phyloP scores from a whole-genome alignment of 2,329 filamentous ascomycete genomes.

The Ilyonectria robusta region DNA sequence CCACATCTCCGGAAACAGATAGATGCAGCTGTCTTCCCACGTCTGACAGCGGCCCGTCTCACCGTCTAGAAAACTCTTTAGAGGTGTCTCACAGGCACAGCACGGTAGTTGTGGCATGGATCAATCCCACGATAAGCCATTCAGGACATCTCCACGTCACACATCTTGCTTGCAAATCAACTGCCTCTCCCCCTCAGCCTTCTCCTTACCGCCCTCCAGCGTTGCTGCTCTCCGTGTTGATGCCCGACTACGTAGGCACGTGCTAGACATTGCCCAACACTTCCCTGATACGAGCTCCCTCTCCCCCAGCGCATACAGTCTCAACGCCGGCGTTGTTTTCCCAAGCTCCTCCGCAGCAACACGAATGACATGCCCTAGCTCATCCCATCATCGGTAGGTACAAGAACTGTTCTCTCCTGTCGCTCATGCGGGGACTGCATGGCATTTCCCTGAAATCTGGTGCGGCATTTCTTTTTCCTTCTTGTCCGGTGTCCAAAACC shows the following conservation, averaged over 20 bases:
- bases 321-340: neutral
- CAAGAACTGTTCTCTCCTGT: neutral
- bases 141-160: slow-evolving; percentile 11
- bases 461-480: slow-evolving; percentile 26
- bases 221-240: neutral
- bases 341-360: neutral
- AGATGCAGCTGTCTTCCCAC: neutral
- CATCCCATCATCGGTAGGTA: neutral
- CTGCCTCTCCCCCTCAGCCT: slow-evolving; percentile 8
- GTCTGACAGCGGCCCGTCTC: neutral
- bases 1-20: slow-evolving; percentile 8
- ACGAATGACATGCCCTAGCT: neutral
- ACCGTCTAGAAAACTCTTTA: neutral
- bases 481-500: neutral
- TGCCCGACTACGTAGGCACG: slow-evolving; percentile 19
- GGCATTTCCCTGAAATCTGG: slow-evolving; percentile 13
- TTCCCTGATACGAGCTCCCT: neutral
- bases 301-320: neutral
- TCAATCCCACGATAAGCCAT: slow-evolving; percentile 6
- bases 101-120: slow-evolving; percentile 3
- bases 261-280: neutral
- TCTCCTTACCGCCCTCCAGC: slow-evolving; percentile 5
- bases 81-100: neutral
- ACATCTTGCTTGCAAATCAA: slow-evolving; percentile 6
- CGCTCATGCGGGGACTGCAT: slow-evolving; percentile 24